Percentiles rank a stretch among this genome's conserved stretches.
Conservation (phyloP, 768 basidiomycete species). For the Saitozyma podzolica region DNA sequence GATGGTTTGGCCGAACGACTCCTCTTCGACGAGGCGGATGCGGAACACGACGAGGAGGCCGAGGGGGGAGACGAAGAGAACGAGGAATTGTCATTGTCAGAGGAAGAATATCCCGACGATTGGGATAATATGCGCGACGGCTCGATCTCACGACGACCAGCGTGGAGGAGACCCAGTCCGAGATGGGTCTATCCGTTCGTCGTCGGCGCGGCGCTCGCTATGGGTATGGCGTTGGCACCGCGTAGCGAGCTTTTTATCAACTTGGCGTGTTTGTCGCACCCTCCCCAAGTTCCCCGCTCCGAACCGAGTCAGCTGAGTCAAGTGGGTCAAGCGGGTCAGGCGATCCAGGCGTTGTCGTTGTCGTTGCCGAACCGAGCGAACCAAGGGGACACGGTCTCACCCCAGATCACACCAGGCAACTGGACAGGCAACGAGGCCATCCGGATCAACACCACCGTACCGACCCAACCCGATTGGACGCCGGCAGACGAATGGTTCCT, state of each 20-base stretch:
- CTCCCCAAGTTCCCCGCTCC: conserved; percentile 26
- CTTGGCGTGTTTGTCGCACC: conserved; percentile 50
- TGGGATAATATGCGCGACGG: conserved; percentile 29
- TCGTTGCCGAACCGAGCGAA: background rate
- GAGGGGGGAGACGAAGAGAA: background rate
- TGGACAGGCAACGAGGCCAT: background rate
- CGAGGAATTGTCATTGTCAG: background rate
- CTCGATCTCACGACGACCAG: conserved; percentile 29
- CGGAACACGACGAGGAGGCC: background rate
- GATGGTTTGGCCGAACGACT: conserved; percentile 17
- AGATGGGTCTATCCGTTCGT: conserved; percentile 46
- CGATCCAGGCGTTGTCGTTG: background rate
- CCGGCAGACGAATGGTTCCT: conserved; percentile 44
- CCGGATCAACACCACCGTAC: conserved; percentile 7
- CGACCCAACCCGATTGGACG: conserved; percentile 9
- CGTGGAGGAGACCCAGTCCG: conserved; percentile 38
- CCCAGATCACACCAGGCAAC: too few species aligned
- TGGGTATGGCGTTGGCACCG: conserved; percentile 49
- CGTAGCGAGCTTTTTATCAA: conserved; percentile 47
- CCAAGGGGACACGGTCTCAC: background rate
- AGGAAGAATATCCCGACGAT: conserved; percentile 3
- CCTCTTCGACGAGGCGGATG: conserved; percentile 16
- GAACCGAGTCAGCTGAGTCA: too few species aligned
- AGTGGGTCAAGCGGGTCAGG: background rate
- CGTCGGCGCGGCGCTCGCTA: conserved; percentile 31